Evolutionary conservation across 1,284 basidiomycete species (phyloP).

Genomic region (Ceratobasidium sp.): DNA sequence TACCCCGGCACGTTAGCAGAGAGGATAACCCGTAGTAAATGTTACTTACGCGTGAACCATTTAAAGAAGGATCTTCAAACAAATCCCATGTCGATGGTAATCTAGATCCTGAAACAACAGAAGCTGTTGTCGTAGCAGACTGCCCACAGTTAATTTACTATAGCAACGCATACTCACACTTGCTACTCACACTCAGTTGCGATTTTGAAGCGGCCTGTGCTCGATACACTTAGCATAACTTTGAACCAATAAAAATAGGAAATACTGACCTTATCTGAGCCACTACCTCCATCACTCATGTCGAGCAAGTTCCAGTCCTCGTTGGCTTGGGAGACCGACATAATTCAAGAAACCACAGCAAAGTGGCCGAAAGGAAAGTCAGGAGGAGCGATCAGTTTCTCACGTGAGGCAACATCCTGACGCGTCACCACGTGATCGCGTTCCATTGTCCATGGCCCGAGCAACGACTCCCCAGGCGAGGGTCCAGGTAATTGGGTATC

Average conservation of each 20-base stretch:
- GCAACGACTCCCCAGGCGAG: background rate
- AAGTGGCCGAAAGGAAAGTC: slow-evolving; percentile 25
- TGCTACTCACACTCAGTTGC: slow-evolving; percentile 18
- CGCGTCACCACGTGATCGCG: slow-evolving; percentile 39
- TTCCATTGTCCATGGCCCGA: background rate
- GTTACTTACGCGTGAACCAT: slow-evolving; percentile 12
- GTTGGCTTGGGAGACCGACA: background rate
- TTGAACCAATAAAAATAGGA: background rate
- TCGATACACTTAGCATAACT: background rate
- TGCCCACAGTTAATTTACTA: background rate
- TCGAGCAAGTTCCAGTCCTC: slow-evolving; percentile 22
- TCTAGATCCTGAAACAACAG: background rate
- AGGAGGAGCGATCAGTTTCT: slow-evolving; percentile 12
- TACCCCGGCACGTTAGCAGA: background rate
- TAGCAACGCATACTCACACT: background rate
- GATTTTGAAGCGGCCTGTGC: background rate
- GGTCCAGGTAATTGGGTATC: no score
- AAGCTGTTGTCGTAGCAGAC: slow-evolving; percentile 7
- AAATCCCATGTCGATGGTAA: slow-evolving; percentile 26
- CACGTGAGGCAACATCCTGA: slow-evolving; percentile 40
- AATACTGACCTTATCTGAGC: background rate
- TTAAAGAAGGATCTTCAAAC: background rate
- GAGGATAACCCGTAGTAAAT: no score
- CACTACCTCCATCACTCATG: background rate
- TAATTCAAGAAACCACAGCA: background rate